Evolutionary conservation across 306 rosid genomes (phyloP).

Genomic region (Gynostemma pentaphyllum): DNA sequence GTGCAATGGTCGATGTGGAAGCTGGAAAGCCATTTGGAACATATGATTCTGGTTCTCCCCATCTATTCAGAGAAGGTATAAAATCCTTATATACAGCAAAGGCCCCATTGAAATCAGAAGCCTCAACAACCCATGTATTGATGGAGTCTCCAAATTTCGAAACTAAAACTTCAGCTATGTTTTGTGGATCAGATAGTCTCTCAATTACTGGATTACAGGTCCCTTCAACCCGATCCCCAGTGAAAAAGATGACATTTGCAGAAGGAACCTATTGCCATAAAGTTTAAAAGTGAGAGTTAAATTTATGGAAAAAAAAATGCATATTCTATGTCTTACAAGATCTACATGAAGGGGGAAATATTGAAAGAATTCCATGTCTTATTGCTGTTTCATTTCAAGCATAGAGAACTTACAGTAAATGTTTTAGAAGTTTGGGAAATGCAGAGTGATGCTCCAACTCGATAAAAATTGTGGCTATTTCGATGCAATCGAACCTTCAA

Average conservation of each 20-base stretch:
- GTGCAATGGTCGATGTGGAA: constrained; percentile 37
- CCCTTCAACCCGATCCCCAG: constrained; percentile 68
- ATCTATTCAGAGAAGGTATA: constrained; percentile 46
- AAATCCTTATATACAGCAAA: constrained; percentile 71
- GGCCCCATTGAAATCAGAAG: constrained; percentile 68
- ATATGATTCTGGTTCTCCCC: constrained; percentile 72
- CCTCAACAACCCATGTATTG: constrained; percentile 83
- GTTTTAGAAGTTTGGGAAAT: constrained; percentile 41
- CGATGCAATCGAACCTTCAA: constrained; percentile 51
- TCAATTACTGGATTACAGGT: constrained; percentile 64
- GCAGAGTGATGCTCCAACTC: constrained; percentile 77
- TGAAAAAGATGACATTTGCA: constrained; percentile 59
- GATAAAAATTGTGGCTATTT: constrained; percentile 23
- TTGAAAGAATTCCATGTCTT: neutral
- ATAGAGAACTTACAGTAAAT: constrained; percentile 32
- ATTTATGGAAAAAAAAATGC: no score
- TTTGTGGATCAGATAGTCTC: constrained; percentile 53
- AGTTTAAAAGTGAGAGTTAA: no score
- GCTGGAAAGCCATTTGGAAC: constrained; percentile 52
- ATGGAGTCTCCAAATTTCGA: constrained; percentile 50
- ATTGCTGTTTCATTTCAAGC: neutral
- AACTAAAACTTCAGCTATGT: constrained; percentile 57
- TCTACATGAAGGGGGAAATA: neutral
- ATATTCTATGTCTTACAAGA: no score
- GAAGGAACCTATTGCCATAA: constrained; percentile 39